Evolutionary conservation across 148 eudicot genomes (phyloP).

Genomic region (Chenopodium formosanum): DNA sequence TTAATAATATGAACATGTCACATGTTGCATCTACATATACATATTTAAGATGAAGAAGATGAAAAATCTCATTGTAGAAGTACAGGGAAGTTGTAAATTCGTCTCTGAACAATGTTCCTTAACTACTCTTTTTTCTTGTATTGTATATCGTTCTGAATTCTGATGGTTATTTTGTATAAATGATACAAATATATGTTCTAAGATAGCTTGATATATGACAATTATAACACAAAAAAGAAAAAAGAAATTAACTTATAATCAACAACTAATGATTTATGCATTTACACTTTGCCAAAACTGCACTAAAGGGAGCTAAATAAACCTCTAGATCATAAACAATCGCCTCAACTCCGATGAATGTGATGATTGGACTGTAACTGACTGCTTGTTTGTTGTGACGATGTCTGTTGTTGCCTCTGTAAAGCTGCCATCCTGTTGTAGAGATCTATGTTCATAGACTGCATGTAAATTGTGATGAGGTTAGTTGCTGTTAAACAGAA

Average conservation of each 20-base stretch:
- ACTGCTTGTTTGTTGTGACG: constrained; percentile 34
- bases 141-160: background rate
- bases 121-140: constrained; percentile 1
- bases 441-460: constrained; percentile 75
- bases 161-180: constrained; percentile 18
- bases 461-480: constrained; percentile 24
- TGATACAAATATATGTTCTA: constrained; percentile 5
- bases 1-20: background rate
- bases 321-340: constrained; percentile 12
- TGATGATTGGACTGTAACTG: constrained; percentile 35
- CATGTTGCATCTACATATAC: background rate
- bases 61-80: background rate
- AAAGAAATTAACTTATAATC: background rate
- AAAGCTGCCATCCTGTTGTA: constrained; percentile 70
- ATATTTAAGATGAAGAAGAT: background rate
- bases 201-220: constrained; percentile 11
- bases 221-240: background rate
- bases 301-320: constrained; percentile 5
- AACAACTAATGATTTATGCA: constrained; percentile 22
- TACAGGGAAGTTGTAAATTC: background rate
- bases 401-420: constrained; percentile 52
- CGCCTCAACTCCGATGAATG: constrained; percentile 37
- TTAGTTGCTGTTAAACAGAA: background rate
- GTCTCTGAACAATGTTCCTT: background rate
- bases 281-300: constrained; percentile 34